A percentile compares a stretch with the other conserved stretches of the same genome.
phyloP scores from a whole-genome alignment of 2,329 filamentous ascomycete species.

The Penicillium sp. region DNA sequence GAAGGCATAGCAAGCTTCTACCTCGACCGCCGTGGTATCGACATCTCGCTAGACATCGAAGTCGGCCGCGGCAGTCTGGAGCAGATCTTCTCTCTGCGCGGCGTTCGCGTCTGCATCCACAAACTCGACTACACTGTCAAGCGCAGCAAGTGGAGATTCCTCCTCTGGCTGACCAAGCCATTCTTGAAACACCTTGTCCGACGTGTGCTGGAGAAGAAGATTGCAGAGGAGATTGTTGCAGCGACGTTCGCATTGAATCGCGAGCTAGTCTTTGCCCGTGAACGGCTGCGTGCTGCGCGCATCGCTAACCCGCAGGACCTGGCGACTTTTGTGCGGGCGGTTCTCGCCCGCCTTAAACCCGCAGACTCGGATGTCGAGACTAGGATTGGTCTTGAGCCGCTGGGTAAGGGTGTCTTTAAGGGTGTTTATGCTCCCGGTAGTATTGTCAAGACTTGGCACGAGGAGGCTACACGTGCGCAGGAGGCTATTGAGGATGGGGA shows the following conservation, averaged over 20 bases:
- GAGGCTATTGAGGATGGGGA: slow-evolving; percentile 72
- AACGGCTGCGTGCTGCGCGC: slow-evolving; percentile 79
- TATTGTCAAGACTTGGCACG: slow-evolving; percentile 84
- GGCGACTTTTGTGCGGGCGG: slow-evolving; percentile 77
- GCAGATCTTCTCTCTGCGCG: slow-evolving; percentile 73
- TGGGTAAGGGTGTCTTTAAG: slow-evolving; percentile 67
- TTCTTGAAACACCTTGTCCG: slow-evolving; percentile 77
- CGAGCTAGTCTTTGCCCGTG: slow-evolving; percentile 81
- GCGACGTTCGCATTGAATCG: slow-evolving; percentile 73
- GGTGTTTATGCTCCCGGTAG: slow-evolving; percentile 87
- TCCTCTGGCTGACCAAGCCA: slow-evolving; percentile 82
- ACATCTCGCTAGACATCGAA: slow-evolving; percentile 81
- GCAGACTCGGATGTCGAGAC: slow-evolving; percentile 76
- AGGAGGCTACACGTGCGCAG: slow-evolving; percentile 68
- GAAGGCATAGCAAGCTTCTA: slow-evolving; percentile 82
- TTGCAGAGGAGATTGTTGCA: slow-evolving; percentile 69
- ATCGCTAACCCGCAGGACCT: slow-evolving; percentile 79
- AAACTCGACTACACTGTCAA: slow-evolving; percentile 77
- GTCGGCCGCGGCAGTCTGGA: slow-evolving; percentile 76
- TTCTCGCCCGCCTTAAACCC: slow-evolving; percentile 72
- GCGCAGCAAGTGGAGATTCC: slow-evolving; percentile 68
- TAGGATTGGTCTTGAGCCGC: slow-evolving; percentile 66
- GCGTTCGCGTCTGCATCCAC: slow-evolving; percentile 78
- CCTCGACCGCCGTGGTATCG: slow-evolving; percentile 82
- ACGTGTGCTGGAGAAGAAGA: slow-evolving; percentile 73